phyloP scores from a whole-genome alignment of 768 basidiomycete genomes.

The Termitomyces sp. region DNA sequence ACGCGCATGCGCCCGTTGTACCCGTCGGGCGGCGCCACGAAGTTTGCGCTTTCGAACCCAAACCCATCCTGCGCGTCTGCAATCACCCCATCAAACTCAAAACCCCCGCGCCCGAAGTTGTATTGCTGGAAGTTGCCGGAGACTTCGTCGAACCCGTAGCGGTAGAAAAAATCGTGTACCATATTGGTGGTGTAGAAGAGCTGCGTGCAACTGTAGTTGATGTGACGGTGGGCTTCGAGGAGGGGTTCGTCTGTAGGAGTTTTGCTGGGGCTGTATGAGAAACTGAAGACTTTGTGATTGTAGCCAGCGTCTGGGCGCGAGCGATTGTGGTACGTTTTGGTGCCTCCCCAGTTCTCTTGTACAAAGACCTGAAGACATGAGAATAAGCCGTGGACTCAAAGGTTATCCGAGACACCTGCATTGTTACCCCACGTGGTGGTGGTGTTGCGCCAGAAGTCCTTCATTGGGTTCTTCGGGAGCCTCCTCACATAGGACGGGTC shows the following conservation, averaged over 20 bases:
- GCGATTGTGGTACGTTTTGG: slow-evolving; percentile 62
- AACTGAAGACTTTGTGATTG: slow-evolving; percentile 62
- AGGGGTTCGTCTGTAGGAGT: slow-evolving; percentile 54
- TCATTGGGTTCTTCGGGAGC: slow-evolving; percentile 17
- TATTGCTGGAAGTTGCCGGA: slow-evolving; percentile 97
- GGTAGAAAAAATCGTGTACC: slow-evolving; percentile 81
- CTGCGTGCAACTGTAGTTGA: slow-evolving; percentile 84
- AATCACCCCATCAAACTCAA: slow-evolving; percentile 86
- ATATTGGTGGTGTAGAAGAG: slow-evolving; percentile 86
- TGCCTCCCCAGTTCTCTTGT: slow-evolving; percentile 90
- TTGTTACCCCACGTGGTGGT: slow-evolving; percentile 89
- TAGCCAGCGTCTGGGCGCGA: slow-evolving; percentile 72
- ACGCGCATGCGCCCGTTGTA: slow-evolving; percentile 91
- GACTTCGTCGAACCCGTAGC: slow-evolving; percentile 89
- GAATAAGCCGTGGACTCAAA: neutral
- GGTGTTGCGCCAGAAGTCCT: slow-evolving; percentile 54
- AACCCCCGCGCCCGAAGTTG: slow-evolving; percentile 91
- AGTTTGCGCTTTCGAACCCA: slow-evolving; percentile 91
- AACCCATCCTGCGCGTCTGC: slow-evolving; percentile 94
- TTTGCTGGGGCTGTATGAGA: slow-evolving; percentile 62
- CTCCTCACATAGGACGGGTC: slow-evolving; percentile 51
- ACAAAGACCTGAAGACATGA: slow-evolving; percentile 62
- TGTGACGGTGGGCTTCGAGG: slow-evolving; percentile 73
- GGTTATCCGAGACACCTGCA: slow-evolving; percentile 28
- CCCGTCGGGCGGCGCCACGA: slow-evolving; percentile 82